phyloP scores from a whole-genome alignment of 2,329 filamentous ascomycete genomes.

The Aschersonia sp. region DNA sequence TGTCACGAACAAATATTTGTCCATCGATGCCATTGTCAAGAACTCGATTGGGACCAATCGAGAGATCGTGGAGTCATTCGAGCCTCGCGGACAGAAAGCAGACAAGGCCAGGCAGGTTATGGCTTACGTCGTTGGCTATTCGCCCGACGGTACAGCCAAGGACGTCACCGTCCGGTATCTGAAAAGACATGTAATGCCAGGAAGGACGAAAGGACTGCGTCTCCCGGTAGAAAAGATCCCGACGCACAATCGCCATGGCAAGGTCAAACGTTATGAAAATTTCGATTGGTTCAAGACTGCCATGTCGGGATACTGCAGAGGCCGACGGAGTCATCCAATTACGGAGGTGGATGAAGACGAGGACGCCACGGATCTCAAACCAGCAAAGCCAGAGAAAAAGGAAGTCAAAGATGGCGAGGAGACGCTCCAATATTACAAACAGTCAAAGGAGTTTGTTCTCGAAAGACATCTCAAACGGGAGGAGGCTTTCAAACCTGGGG shows the following conservation, averaged over 20 bases:
- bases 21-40: conserved; percentile 63
- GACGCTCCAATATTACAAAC: conserved; percentile 78
- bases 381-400: conserved; percentile 58
- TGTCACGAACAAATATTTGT: conserved; percentile 60
- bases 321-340: conserved; percentile 30
- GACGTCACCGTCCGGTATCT: conserved; percentile 90
- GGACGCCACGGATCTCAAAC: conserved; percentile 61
- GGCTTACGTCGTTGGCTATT: conserved; percentile 75
- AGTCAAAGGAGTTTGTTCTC: conserved; percentile 71
- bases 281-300: conserved; percentile 81
- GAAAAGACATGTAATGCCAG: conserved; percentile 66
- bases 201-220: conserved; percentile 75
- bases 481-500: conserved; percentile 62
- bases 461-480: conserved; percentile 80
- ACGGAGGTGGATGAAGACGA: conserved; percentile 69
- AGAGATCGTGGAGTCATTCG: conserved; percentile 59
- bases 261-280: conserved; percentile 59
- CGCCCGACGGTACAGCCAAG: conserved; percentile 75
- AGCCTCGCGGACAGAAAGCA: conserved; percentile 69
- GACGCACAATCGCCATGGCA: conserved; percentile 62
- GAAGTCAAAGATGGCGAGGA: conserved; percentile 60
- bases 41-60: conserved; percentile 55
- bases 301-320: conserved; percentile 55
- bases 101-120: conserved; percentile 82
- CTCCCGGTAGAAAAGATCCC: conserved; percentile 69